phyloP scores from a whole-genome alignment of 1,139 yeast genomes.

The Schizosaccharomyces versatilis region DNA sequence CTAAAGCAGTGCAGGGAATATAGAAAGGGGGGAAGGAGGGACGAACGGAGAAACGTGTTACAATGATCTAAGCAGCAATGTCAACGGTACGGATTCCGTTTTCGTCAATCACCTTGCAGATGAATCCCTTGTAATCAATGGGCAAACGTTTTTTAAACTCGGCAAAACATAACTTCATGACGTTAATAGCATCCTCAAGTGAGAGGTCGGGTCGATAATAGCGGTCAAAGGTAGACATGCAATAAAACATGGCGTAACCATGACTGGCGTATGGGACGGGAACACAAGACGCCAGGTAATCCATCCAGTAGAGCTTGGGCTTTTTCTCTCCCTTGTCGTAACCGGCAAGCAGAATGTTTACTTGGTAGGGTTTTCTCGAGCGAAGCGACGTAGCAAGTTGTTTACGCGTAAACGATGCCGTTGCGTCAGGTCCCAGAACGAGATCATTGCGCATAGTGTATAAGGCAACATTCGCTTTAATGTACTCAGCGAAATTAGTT shows the following conservation, averaged over 20 bases:
- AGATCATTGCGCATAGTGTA: constrained; percentile 68
- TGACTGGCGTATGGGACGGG: constrained; percentile 90
- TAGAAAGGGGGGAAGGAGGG: too few species aligned
- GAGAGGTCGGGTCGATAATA: constrained; percentile 66
- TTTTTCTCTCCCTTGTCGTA: constrained; percentile 38
- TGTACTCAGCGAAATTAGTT: constrained; percentile 9
- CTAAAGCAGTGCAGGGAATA: too few species aligned
- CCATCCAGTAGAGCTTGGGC: constrained; percentile 73
- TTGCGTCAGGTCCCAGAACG: constrained; percentile 64
- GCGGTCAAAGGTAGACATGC: constrained; percentile 72
- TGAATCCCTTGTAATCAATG: constrained; percentile 79
- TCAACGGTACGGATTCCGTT: constrained; percentile 17
- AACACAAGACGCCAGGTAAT: constrained; percentile 78
- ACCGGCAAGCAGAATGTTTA: constrained; percentile 71
- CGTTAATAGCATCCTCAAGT: constrained; percentile 54
- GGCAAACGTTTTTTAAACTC: constrained; percentile 84
- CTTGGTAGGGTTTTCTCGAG: constrained; percentile 86
- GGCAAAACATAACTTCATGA: constrained; percentile 48
- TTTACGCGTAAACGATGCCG: constrained; percentile 71
- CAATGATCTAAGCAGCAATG: neutral
- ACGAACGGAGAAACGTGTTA: too few species aligned
- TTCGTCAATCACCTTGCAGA: constrained; percentile 53
- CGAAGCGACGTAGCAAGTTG: constrained; percentile 73
- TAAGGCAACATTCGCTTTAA: constrained; percentile 72
- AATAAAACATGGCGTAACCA: constrained; percentile 90